Percentiles rank a stretch among this genome's conserved stretches.
These are phyloP conservation scores for Paramecium octaurelia DNA, from an alignment of 73 alveolate species.

Conservation along the genomic window DNA sequence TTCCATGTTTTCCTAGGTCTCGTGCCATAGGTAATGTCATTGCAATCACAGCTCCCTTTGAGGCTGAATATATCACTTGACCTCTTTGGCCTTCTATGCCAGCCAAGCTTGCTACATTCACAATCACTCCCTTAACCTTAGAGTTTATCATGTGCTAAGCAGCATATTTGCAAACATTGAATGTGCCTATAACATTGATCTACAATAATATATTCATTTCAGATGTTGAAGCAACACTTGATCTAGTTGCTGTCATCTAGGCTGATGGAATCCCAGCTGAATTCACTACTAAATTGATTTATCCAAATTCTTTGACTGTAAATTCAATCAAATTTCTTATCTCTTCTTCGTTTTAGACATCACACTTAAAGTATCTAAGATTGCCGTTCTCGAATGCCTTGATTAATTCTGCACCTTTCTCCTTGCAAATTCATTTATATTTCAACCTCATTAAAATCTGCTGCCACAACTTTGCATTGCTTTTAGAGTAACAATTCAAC, in stretches of 20 bases:
- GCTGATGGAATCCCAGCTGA: constrained; percentile 87
- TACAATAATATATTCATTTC: constrained; percentile 65
- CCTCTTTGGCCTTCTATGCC: constrained; percentile 89
- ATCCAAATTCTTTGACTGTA: constrained; percentile 67
- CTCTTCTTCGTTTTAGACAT: background rate
- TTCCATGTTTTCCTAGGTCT: constrained; percentile 84
- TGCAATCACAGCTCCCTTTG: constrained; percentile 90
- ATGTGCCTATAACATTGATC: constrained; percentile 83
- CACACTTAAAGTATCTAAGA: background rate
- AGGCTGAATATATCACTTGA: constrained; percentile 81
- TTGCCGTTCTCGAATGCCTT: background rate
- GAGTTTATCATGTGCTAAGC: constrained; percentile 71
- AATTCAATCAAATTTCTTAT: background rate
- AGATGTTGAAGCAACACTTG: constrained; percentile 51
- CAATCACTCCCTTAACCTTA: constrained; percentile 83
- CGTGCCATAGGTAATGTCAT: constrained; percentile 96
- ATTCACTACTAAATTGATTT: constrained; percentile 74
- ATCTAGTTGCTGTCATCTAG: constrained; percentile 56
- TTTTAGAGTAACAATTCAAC: background rate
- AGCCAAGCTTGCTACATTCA: constrained; percentile 85
- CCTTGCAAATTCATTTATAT: background rate
- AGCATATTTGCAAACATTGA: constrained; percentile 75
- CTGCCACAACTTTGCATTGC: constrained; percentile 33
- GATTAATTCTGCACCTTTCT: background rate
- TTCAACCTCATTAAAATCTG: constrained; percentile 55